phyloP scores from a whole-genome alignment of 768 basidiomycete species.

The Clavulina sp. region DNA sequence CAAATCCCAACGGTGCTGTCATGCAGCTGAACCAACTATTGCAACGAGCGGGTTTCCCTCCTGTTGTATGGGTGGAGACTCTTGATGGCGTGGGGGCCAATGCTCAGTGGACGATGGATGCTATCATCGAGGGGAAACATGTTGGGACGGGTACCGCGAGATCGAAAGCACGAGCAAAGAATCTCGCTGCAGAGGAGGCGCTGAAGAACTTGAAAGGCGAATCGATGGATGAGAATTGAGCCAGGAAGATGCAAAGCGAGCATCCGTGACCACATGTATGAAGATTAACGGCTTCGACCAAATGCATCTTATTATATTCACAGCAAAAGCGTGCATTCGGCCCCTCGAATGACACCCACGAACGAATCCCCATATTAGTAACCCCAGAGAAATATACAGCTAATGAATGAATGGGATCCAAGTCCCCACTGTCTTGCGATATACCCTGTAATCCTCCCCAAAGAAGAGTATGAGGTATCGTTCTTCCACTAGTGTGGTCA shows the following conservation, averaged over 20 bases:
- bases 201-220: background rate
- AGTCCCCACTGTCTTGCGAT: slow-evolving; percentile 63
- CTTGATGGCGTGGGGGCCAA: too few species aligned
- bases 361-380: too few species aligned
- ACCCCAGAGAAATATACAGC: too few species aligned
- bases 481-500: slow-evolving; percentile 52
- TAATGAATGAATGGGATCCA: slow-evolving; percentile 58
- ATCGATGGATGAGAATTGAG: background rate
- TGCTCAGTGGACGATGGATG: background rate
- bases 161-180: background rate
- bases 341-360: too few species aligned
- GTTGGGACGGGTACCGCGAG: background rate
- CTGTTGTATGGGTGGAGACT: too few species aligned
- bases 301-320: too few species aligned
- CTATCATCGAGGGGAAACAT: background rate
- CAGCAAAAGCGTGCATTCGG: too few species aligned
- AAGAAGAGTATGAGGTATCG: slow-evolving; percentile 67
- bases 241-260: too few species aligned
- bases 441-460: slow-evolving; percentile 67
- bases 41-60: too few species aligned
- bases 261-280: too few species aligned
- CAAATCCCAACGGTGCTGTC: background rate
- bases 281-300: too few species aligned
- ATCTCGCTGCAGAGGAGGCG: background rate
- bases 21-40: too few species aligned